Conservation (phyloP, 2,329 filamentous ascomycete genomes). For the Clathrospora elynae region DNA sequence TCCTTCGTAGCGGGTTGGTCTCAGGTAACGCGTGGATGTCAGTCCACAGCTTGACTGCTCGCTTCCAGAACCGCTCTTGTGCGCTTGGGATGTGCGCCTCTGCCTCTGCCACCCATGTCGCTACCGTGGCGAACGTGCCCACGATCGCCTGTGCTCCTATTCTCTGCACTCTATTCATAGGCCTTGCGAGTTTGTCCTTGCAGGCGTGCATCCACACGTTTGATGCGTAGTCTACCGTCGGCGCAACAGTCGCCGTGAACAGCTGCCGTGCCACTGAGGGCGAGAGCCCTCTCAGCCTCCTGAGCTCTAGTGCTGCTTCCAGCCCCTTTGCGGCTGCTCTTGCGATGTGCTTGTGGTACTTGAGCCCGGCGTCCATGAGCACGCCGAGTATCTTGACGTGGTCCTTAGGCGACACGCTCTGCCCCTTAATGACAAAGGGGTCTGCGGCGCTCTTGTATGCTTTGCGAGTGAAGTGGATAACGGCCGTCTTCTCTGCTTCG, state of each 20-base stretch:
- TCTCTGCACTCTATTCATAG: slow-evolving; percentile 14
- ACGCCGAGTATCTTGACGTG: slow-evolving; percentile 22
- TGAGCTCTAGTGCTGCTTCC: slow-evolving; percentile 15
- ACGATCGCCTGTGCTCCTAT: slow-evolving; percentile 16
- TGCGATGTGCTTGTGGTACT: slow-evolving; percentile 19
- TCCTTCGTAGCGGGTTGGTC: slow-evolving; percentile 14
- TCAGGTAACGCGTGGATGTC: slow-evolving; percentile 17
- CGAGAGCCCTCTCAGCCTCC: slow-evolving; percentile 16
- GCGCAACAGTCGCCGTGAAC: slow-evolving; percentile 15
- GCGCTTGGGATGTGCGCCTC: slow-evolving; percentile 18
- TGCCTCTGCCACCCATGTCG: slow-evolving; percentile 15
- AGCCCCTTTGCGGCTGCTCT: slow-evolving; percentile 17
- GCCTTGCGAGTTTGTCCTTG: slow-evolving; percentile 11
- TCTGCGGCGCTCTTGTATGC: slow-evolving; percentile 4
- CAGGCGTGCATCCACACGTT: slow-evolving; percentile 15
- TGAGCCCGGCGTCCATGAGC: slow-evolving; percentile 16
- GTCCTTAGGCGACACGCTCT: slow-evolving; percentile 13
- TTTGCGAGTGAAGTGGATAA: slow-evolving; percentile 42
- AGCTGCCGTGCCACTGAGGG: slow-evolving; percentile 16
- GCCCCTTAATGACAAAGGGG: slow-evolving; percentile 9
- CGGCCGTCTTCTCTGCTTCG: slow-evolving; percentile 41
- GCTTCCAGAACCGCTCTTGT: slow-evolving; percentile 16
- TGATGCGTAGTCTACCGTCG: slow-evolving; percentile 13
- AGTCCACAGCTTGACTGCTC: slow-evolving; percentile 15
- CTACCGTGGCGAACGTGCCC: slow-evolving; percentile 14